A percentile compares a stretch with the other conserved stretches of the same genome.
Conservation (phyloP, 352 stramenopile species). For the Phytophthora palmivora region DNA sequence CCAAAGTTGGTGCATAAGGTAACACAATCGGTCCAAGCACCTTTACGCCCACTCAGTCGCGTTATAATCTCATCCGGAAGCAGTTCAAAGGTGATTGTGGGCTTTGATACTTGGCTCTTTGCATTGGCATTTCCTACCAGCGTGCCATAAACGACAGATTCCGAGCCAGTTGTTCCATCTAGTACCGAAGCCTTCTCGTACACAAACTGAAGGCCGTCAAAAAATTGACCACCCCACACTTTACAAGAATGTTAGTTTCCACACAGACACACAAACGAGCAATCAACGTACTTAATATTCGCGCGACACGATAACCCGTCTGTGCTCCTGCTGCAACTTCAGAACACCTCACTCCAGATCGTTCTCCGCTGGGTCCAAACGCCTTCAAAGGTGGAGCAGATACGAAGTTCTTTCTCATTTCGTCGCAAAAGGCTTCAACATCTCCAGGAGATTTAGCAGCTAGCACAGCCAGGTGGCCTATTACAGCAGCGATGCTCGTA, state of each 20-base stretch:
- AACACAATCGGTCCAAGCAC: conserved; percentile 80
- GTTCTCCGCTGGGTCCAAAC: conserved; percentile 42
- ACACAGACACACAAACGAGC: background rate
- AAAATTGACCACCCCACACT: conserved; percentile 82
- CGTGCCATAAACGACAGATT: conserved; percentile 24
- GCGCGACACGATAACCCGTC: conserved; percentile 58
- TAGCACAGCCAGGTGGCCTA: conserved; percentile 62
- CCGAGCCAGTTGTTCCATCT: conserved; percentile 1
- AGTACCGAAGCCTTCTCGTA: conserved; percentile 42
- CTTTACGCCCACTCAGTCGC: conserved; percentile 63
- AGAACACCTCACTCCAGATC: conserved; percentile 35
- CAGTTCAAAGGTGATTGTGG: conserved; percentile 47
- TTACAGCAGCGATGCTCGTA: conserved; percentile 22
- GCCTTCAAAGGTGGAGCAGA: conserved; percentile 50
- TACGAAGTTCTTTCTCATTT: conserved; percentile 58
- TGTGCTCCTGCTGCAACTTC: conserved; percentile 43
- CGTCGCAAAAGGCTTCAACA: conserved; percentile 37
- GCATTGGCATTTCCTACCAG: conserved; percentile 63
- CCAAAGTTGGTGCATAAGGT: conserved; percentile 73
- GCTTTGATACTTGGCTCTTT: conserved; percentile 30
- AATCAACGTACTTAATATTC: conserved; percentile 57
- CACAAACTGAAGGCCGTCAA: conserved; percentile 71
- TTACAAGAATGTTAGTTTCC: conserved; percentile 22
- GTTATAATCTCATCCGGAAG: conserved; percentile 59
- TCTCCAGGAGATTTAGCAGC: conserved; percentile 13